Evolutionary conservation across 140 eudicot genomes (phyloP).

Genomic region (Oenanthe javanica): DNA sequence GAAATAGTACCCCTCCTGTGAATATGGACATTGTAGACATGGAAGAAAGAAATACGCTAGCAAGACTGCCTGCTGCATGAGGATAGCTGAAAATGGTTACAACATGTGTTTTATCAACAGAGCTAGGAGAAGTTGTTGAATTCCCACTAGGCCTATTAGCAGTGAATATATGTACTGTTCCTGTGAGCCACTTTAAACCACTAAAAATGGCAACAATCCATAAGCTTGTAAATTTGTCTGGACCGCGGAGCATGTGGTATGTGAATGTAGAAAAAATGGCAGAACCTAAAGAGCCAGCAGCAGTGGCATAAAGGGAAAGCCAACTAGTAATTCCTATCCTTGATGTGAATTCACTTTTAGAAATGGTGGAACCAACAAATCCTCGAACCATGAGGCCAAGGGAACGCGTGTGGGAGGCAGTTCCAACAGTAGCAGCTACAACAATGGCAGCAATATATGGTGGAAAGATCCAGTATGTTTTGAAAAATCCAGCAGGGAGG

Average conservation of each 20-base stretch:
- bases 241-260: conserved; percentile 18
- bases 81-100: conserved; percentile 63
- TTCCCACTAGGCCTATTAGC: conserved; percentile 33
- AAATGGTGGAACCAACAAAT: conserved; percentile 41
- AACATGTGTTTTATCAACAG: conserved; percentile 28
- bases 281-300: conserved; percentile 62
- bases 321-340: conserved; percentile 52
- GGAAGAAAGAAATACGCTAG: conserved; percentile 61
- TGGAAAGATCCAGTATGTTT: conserved; percentile 63
- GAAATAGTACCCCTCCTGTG: conserved; percentile 48
- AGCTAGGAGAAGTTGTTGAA: background rate
- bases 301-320: conserved; percentile 73
- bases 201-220: conserved; percentile 84
- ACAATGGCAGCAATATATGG: conserved; percentile 68
- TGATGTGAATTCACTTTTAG: conserved; percentile 41
- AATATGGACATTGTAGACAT: conserved; percentile 67
- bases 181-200: conserved; percentile 67
- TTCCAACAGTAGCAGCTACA: conserved; percentile 58
- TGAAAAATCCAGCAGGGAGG: conserved; percentile 72
- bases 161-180: conserved; percentile 48
- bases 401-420: conserved; percentile 79
- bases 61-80: conserved; percentile 75
- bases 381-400: conserved; percentile 76
- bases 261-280: conserved; percentile 64
- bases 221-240: conserved; percentile 30